phyloP scores from a whole-genome alignment of 352 stramenopile genomes.

The Discostella stelligera region DNA sequence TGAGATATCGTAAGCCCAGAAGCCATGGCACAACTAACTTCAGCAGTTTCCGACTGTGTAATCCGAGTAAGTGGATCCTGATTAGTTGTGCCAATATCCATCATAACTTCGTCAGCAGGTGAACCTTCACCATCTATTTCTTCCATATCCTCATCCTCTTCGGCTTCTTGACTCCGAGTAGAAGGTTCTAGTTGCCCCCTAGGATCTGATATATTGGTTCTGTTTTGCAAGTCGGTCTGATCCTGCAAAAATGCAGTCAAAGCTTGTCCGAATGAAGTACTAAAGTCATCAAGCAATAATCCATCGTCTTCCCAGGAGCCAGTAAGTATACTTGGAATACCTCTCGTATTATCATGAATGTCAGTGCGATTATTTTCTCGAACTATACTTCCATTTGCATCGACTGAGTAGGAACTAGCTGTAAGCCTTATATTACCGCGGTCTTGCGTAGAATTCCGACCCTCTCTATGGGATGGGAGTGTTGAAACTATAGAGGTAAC shows the following conservation, averaged over 20 bases:
- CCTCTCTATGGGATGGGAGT: slow-evolving; percentile 37
- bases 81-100: slow-evolving; percentile 4
- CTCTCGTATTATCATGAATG: slow-evolving; percentile 8
- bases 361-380: slow-evolving; percentile 50
- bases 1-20: slow-evolving; percentile 53
- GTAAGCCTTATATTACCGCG: slow-evolving; percentile 1
- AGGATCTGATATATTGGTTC: background rate
- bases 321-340: slow-evolving; percentile 18
- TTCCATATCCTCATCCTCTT: background rate
- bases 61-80: slow-evolving; percentile 4
- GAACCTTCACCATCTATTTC: slow-evolving; percentile 13
- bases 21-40: slow-evolving; percentile 24
- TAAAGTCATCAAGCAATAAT: slow-evolving; percentile 70
- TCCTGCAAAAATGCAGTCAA: slow-evolving; percentile 55
- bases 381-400: slow-evolving; percentile 61
- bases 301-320: slow-evolving; percentile 73
- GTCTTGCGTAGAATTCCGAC: slow-evolving; percentile 23
- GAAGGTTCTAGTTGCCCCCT: slow-evolving; percentile 6
- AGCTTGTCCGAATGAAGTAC: slow-evolving; percentile 62
- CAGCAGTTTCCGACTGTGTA: slow-evolving; percentile 17
- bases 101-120: slow-evolving; percentile 12
- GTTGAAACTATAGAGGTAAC: slow-evolving; percentile 68
- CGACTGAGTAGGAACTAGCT: slow-evolving; percentile 48
- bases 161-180: slow-evolving; percentile 8
- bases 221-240: slow-evolving; percentile 3